phyloP scores from a whole-genome alignment of 2,329 filamentous ascomycete genomes.

The Coleophoma eucalyptorum region DNA sequence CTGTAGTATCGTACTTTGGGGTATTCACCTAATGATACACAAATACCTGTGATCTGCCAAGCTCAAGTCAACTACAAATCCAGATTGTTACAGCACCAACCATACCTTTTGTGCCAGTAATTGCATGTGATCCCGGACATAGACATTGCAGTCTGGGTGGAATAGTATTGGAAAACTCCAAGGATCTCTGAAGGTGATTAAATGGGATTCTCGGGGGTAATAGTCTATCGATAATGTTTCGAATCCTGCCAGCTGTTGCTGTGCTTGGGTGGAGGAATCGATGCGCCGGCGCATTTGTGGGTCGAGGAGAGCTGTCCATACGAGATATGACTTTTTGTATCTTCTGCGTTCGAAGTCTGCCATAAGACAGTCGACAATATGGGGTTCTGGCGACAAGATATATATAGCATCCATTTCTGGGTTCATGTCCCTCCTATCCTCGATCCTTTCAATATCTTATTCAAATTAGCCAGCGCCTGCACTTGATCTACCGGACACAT shows the following conservation, averaged over 20 bases:
- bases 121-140: constrained; percentile 81
- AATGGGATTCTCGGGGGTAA: constrained; percentile 83
- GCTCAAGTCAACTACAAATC: constrained; percentile 3
- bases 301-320: constrained; percentile 80
- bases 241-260: constrained; percentile 75
- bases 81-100: not conserved
- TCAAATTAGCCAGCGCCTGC: constrained; percentile 8
- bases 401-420: constrained; percentile 94
- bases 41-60: constrained; percentile 76
- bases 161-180: constrained; percentile 94
- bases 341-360: constrained; percentile 84
- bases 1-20: constrained; percentile 90
- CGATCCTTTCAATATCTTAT: constrained; percentile 89
- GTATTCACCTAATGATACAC: constrained; percentile 89
- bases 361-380: constrained; percentile 91
- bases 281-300: constrained; percentile 68
- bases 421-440: constrained; percentile 78
- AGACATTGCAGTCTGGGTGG: constrained; percentile 82
- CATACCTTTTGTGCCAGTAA: constrained; percentile 80
- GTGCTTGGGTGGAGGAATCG: constrained; percentile 64
- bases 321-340: constrained; percentile 74
- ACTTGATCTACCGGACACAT: constrained; percentile 12
- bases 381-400: constrained; percentile 77
- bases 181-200: constrained; percentile 89
- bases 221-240: constrained; percentile 84